phyloP scores from a whole-genome alignment of 2,329 filamentous ascomycete species.

The Fusarium subtropicale region DNA sequence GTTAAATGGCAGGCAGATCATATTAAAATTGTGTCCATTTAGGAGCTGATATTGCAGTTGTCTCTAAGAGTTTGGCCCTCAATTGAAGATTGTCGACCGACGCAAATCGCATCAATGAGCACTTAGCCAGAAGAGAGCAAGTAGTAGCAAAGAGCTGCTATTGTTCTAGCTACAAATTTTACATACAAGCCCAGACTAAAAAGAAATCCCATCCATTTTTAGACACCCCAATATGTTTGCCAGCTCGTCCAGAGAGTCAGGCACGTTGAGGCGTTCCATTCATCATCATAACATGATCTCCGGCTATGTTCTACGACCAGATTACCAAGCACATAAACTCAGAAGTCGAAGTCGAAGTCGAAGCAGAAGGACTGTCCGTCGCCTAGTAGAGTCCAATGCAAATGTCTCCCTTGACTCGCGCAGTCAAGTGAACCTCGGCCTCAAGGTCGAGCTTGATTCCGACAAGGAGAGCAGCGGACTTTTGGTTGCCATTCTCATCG shows the following conservation, averaged over 20 bases:
- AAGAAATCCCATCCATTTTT: slow-evolving; percentile 30
- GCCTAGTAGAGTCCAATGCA: slow-evolving; percentile 56
- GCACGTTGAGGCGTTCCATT: slow-evolving; percentile 35
- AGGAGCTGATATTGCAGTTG: neutral
- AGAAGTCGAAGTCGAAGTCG: neutral
- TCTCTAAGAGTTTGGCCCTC: neutral
- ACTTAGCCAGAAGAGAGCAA: neutral
- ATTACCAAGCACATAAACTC: slow-evolving; percentile 22
- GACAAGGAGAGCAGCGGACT: slow-evolving; percentile 67
- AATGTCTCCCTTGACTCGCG: slow-evolving; percentile 70
- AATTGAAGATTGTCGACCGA: neutral
- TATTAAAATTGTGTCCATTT: neutral
- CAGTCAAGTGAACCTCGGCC: slow-evolving; percentile 71
- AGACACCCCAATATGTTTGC: slow-evolving; percentile 27
- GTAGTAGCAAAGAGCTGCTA: slow-evolving; percentile 33
- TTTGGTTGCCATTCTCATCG: slow-evolving; percentile 68
- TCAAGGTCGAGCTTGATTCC: slow-evolving; percentile 74
- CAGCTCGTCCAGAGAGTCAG: slow-evolving; percentile 37
- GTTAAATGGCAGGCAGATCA: neutral
- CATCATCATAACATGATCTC: slow-evolving; percentile 38
- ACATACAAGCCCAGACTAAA: slow-evolving; percentile 33
- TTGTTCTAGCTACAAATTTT: slow-evolving; percentile 38
- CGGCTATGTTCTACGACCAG: slow-evolving; percentile 30
- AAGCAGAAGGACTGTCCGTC: neutral
- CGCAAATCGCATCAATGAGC: neutral